Evolutionary conservation across 148 eudicot species (phyloP), one percentile per base, ranked within the genome.

Genomic region (Spergularia marina): DNA sequence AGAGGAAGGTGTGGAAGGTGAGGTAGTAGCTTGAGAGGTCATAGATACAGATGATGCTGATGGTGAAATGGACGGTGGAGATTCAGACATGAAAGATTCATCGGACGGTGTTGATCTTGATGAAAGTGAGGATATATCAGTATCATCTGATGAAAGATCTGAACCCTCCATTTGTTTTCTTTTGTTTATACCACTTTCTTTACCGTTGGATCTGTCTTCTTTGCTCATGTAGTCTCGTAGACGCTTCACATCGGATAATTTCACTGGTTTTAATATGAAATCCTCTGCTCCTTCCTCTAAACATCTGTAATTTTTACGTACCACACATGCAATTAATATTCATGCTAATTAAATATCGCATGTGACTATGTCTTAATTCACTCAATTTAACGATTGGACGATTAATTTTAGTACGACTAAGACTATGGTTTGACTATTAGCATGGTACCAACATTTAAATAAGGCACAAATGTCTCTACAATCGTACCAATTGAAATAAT

Each of bases 231-330:
- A 85, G 25, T 83, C 83, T 62, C 83, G 90, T n/a, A 92, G 78
- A 1, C 94, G 84, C 56, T 87, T 86, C 30, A 92, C 95, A 70
- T 92, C 97, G 0, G 94, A 74, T 60, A 88, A 74, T 79, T 90
- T 88, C 68, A 90, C 97, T 7, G 97, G 92, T 67, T 92, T 90
- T 64, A 92, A 84, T 44, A 92, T 84, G 68, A 88, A 92, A 73
- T 92, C 97, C 74, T 92, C 95, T 6, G 97, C 97, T 12, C 97
- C 97, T 86, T 92, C 97, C 78, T 90, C 97, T 79, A 92, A 86
- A 82, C 97, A 92, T 63, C 97, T 92, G 76, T 30, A 30, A 30
- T 53, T 53, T 53, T 0, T 25, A 20, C 40, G 7, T 23, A 10
- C 23, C 25, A 68, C 4, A 55, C 15, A 1, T 47, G 2, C 3